Evolutionary conservation across 257 asterid genomes (phyloP).

Genomic region (Salvia miltiorrhiza): DNA sequence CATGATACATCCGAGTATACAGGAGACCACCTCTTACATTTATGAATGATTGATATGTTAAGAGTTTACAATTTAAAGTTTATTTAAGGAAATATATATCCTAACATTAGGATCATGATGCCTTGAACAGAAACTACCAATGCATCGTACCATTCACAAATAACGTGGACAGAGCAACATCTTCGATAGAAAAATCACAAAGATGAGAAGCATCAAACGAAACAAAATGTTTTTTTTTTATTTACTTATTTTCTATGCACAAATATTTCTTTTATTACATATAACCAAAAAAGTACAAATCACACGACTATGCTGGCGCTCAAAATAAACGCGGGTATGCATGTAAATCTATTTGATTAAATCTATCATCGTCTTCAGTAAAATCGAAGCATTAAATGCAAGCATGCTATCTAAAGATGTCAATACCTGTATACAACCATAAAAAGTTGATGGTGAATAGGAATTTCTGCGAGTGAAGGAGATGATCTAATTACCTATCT

Average conservation of each 20-base stretch:
- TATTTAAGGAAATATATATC: no score
- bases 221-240: not conserved
- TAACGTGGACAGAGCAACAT: not conserved
- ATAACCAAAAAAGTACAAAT: not conserved
- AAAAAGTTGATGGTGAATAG: not conserved
- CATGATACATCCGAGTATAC: no score
- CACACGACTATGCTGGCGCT: not conserved
- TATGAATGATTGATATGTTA: no score
- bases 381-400: not conserved
- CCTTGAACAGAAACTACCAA: not conserved
- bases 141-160: not conserved
- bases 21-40: no score
- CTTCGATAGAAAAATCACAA: not conserved
- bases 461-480: not conserved
- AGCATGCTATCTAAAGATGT: not conserved
- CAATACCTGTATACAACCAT: conserved; percentile 10
- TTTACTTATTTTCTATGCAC: not conserved
- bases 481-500: conserved; percentile 39
- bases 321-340: not conserved
- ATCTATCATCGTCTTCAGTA: conserved; percentile 24
- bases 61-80: no score
- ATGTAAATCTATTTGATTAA: not conserved
- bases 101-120: no score
- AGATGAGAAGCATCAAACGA: not conserved
- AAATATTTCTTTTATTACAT: conserved; percentile 5